Conservation (phyloP, 345 rosid genomes). For the Anastatica hierochuntica region DNA sequence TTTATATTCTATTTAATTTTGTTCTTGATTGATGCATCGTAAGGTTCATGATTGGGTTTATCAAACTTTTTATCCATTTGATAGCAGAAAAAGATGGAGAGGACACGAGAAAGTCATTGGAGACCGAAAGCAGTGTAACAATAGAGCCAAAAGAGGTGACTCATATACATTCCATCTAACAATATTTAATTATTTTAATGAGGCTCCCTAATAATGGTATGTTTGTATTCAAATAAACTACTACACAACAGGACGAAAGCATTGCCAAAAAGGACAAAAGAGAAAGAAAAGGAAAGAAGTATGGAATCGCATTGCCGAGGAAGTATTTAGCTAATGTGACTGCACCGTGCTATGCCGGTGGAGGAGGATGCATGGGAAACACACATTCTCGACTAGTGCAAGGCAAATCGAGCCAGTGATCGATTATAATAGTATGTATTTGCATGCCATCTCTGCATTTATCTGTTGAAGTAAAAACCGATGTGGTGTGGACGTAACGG, state of each 20-base stretch:
- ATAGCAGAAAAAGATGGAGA: constrained; percentile 20
- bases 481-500: background rate
- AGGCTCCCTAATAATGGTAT: background rate
- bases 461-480: background rate
- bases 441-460: background rate
- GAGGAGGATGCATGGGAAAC: constrained; percentile 30
- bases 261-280: constrained; percentile 10
- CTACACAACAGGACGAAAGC: constrained; percentile 7
- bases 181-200: background rate
- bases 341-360: constrained; percentile 17
- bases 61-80: background rate
- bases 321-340: constrained; percentile 24
- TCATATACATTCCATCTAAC: background rate
- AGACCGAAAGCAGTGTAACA: constrained; percentile 14
- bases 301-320: constrained; percentile 19
- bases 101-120: constrained; percentile 12
- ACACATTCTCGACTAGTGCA: constrained; percentile 15
- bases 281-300: constrained; percentile 18
- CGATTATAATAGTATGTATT: background rate
- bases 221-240: background rate
- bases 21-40: too few species aligned
- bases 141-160: constrained; percentile 23
- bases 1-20: too few species aligned
- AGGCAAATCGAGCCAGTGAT: constrained; percentile 13
- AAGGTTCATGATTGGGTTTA: too few species aligned